Base-by-base conservation (phyloP, 2,329 filamentous ascomycete genomes). In the Orbilia oligospora region DNA sequence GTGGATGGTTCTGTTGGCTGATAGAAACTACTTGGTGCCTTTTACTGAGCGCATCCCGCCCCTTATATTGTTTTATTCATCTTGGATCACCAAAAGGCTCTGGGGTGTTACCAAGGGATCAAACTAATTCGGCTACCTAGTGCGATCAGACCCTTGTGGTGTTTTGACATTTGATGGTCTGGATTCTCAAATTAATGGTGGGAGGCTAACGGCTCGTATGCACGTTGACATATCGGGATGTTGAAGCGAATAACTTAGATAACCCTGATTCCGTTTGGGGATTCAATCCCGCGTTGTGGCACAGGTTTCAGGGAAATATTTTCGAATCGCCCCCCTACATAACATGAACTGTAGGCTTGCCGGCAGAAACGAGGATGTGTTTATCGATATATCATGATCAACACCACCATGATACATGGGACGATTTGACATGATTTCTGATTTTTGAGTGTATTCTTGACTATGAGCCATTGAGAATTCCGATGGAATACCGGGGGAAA, bases 121-220 rank as follows among this genome's bases (percentile, higher is more conserved):
- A 61, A 36, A 61, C 56, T 14, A 18, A 6, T 61, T 61, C 36
- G 56, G 56, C 36, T 61, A 44, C 33, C 36, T 61, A 41, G 56
- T 36, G 56, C 56, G 56, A 44, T 44, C 56, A 61, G 56, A 61
- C 56, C 56, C 56, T n/a, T 58, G n/a, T n/a, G 33, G 30, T 44
- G 36, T 61, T 61, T 61, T 41, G 33, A 27, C 36, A 61, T 44
- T 61, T 24, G 14, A n/a, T 16, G 36, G 56, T 12, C 56, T 44
- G 56, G 56, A 61, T 61, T 61, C 18, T 61, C 56, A 61, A 58
- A 58, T 44, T 44, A 61, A 24, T 41, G 8, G 30, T 20, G 24
- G 18, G 18, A 61, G 1, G 5, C 22, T 3, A 72, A 66, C 70
- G 51, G 70, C 30, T 73, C 70, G 70, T 73, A 72, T 72, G 70